Evolutionary conservation across 257 asterid genomes (phyloP).

Genomic region (Galeopsis tetrahit): DNA sequence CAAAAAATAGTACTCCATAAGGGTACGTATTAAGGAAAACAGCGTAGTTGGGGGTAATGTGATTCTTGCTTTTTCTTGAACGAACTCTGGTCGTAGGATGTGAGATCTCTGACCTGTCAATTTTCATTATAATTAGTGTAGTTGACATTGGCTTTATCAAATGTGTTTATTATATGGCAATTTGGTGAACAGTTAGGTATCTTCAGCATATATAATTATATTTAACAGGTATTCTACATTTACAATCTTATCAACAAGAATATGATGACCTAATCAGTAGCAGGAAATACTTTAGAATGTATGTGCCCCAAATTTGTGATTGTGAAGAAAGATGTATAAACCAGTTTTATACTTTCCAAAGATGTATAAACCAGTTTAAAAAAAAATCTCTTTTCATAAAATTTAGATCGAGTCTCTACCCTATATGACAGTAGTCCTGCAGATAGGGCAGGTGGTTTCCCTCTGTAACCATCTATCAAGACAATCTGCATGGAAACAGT

Average conservation of each 20-base stretch:
- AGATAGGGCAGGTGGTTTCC: constrained; percentile 34
- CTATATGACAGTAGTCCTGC: constrained; percentile 25
- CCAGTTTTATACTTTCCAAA: constrained; percentile 2
- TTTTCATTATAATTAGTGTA: background rate
- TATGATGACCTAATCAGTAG: background rate
- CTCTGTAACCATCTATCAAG: constrained; percentile 31
- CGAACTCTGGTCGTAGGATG: background rate
- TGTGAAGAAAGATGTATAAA: background rate
- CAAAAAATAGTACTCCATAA: background rate
- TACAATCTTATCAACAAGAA: background rate
- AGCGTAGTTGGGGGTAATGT: background rate
- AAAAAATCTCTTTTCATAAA: background rate
- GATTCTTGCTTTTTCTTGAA: background rate
- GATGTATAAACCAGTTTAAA: too few species aligned
- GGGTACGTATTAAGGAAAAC: background rate
- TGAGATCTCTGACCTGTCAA: background rate
- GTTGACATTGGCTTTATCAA: background rate
- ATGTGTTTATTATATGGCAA: constrained; percentile 2
- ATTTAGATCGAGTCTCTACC: background rate
- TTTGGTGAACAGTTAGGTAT: background rate
- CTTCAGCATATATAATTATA: background rate
- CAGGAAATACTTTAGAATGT: background rate
- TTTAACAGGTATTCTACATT: background rate
- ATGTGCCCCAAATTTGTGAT: background rate
- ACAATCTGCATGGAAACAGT: constrained; percentile 40